A percentile compares a stretch with the other conserved stretches of the same genome.
Evolutionary conservation across 768 basidiomycete genomes (phyloP).

Genomic region (Auricularia sp.): DNA sequence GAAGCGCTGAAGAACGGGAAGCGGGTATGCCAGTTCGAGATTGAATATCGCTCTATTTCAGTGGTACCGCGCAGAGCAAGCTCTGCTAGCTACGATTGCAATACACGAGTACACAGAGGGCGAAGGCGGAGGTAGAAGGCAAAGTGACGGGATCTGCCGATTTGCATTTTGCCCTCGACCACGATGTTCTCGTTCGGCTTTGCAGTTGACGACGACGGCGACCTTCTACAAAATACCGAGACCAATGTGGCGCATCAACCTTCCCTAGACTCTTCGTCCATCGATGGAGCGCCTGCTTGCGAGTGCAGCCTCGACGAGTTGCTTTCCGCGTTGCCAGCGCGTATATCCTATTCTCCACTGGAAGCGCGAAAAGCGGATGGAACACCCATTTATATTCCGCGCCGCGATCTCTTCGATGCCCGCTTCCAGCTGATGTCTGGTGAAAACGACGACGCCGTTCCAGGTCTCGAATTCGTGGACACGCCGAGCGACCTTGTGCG

Average conservation of each 20-base stretch:
- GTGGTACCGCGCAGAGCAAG: no score
- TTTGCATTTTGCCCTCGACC: no score
- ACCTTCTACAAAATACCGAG: not conserved
- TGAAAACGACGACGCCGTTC: constrained; percentile 22
- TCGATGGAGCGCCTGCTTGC: not conserved
- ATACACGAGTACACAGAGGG: no score
- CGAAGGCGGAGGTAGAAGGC: no score
- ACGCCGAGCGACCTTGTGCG: constrained; percentile 85
- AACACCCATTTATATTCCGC: constrained; percentile 29
- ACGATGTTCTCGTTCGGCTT: not conserved
- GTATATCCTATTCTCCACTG: not conserved
- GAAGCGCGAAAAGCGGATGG: not conserved
- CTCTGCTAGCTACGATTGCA: no score
- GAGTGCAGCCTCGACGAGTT: not conserved
- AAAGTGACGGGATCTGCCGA: no score
- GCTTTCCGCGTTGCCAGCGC: not conserved
- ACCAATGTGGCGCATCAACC: not conserved
- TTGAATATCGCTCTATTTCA: no score
- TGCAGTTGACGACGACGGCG: not conserved
- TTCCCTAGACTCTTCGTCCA: not conserved
- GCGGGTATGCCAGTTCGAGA: no score
- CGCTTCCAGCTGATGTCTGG: constrained; percentile 85
- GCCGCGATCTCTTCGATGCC: constrained; percentile 89
- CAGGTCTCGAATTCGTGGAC: constrained; percentile 54
- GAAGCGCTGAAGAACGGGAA: no score